Base-by-base conservation (phyloP, 208 protist species). In the Herpetomonas tarakana region DNA sequence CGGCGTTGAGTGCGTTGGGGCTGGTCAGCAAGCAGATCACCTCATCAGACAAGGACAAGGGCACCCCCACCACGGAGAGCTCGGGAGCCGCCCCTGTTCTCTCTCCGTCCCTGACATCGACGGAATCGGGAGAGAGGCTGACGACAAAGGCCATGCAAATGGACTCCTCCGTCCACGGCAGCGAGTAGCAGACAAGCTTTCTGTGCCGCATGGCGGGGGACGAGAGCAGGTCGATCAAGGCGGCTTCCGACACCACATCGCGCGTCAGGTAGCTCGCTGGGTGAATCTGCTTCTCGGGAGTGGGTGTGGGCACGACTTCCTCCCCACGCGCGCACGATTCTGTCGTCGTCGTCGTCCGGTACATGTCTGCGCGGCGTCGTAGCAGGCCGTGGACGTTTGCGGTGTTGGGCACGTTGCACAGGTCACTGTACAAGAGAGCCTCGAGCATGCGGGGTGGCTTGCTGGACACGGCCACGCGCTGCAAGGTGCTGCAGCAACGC, bases 381-480 rank as follows among this genome's bases (percentile, higher is more conserved):
- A 84, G 65, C 52, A 84, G 53, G 28, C 55, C 52, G n/a, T 47
- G 57, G n/a, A 77, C 63, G 22, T 85, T 53, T 11, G 61, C 53
- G 0, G 79, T 86, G 58, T 81, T 81, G 12, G 79, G 79, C 22
- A 77, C 72, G 58, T 74, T 74, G 44, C 78, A 81, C 6, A 56
- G 49, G 49, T 85, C 78, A 9, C 65, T 57, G 44, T 50, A 65
- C 51, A 71, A 63, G 9, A 81, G 58, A n/a, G 73, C 78, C 24
- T 75, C 52, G 28, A 76, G 52, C 25, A 49, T 55, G 31, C 46
- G 46, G 14, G 50, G 27, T 6, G 50, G 27, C 50, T 55, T 24
- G 25, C 7, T 19, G 50, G 22, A 4, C 18, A 73, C 31, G 57
- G 68, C 59, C 18, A 79, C 38, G 46, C 71, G 75, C 47, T 77